phyloP scores from a whole-genome alignment of 129 eudicot species.

The Escallonia herrerae region DNA sequence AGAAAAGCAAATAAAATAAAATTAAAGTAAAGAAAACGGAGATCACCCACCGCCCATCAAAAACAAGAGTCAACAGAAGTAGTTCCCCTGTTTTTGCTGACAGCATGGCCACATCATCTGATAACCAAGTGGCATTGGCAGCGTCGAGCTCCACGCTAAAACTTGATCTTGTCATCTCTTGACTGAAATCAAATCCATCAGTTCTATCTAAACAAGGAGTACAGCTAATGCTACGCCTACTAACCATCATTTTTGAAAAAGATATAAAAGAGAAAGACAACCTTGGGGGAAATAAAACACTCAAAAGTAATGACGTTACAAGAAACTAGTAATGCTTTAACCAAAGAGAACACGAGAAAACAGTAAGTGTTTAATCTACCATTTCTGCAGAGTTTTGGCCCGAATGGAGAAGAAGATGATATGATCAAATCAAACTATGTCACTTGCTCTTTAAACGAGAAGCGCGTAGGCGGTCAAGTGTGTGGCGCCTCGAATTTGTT shows the following conservation, averaged over 20 bases:
- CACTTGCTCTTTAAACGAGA: too few relatives aligned
- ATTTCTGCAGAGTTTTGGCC: neutral
- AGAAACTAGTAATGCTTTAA: neutral
- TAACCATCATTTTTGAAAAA: conserved; percentile 7
- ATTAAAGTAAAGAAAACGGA: conserved; percentile 11
- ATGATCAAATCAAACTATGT: neutral
- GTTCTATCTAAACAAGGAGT: conserved; percentile 5
- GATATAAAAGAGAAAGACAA: neutral
- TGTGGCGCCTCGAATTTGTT: too few relatives aligned
- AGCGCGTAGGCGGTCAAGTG: too few relatives aligned
- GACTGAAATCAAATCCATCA: conserved; percentile 44
- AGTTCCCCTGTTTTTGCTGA: conserved; percentile 93
- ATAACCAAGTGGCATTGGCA: conserved; percentile 92
- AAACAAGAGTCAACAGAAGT: conserved; percentile 74
- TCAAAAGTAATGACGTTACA: neutral
- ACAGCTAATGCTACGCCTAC: neutral
- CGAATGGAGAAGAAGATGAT: neutral
- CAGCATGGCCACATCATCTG: conserved; percentile 87
- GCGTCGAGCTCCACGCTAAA: conserved; percentile 94
- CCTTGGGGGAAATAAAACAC: neutral
- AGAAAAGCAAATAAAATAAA: conserved; percentile 8
- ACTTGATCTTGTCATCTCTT: conserved; percentile 76
- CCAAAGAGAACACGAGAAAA: neutral
- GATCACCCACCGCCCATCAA: conserved; percentile 83
- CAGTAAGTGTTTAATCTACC: neutral